Evolutionary conservation across 2,329 filamentous ascomycete species (phyloP), one percentile per base, ranked within the genome.

Genomic region (Trichophaea hybrida): DNA sequence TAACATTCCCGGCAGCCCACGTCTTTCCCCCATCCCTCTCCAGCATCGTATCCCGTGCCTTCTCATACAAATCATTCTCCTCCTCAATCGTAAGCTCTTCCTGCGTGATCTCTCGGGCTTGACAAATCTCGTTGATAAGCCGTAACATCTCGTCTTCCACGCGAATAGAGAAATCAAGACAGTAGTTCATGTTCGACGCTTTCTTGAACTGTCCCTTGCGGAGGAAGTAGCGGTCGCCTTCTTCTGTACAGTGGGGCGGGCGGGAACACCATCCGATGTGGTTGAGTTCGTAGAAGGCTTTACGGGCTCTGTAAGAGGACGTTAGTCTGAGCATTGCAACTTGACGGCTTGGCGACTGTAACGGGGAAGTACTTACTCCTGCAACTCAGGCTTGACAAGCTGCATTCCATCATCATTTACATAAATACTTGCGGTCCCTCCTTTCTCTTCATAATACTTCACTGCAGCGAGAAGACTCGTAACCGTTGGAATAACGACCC

Each of bases 1-100:
- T 86, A 66, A 94, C 84, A 71, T 93, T 89, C 63, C 88, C 88
- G 69, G 88, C 86, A n/a, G 87, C 87, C 85, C 84, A 86, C 32
- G 85, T 84, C 32, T 75, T 84, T 32, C 83, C 80, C 15, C 82
- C 81, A 59, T 86, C 77, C 53, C 83, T 80, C 51, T 82, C 78
- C 38, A 90, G 76, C 15, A 84, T 79, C 61, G 84, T 78, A 65
- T 80, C 78, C 46, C 90, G 76, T 61, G 80, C 77, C 68, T 76
- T 72, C 70, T 83, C 78, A 68, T 88, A 88, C 1, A 81, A 82
- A 61, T 76, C 73, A 5, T 79, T 79, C 70, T 88, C 85, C 61
- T 87, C 24, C 24, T 24, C 24, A 24, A 24, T 24, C 24, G 24
- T 24, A 24, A 24, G 24, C 24, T 24, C 24, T 24, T 24, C 24